Percentiles rank a stretch among this genome's conserved stretches.
Conservation (phyloP, 2,329 filamentous ascomycete species). For the Cladobotryum protrusum region DNA sequence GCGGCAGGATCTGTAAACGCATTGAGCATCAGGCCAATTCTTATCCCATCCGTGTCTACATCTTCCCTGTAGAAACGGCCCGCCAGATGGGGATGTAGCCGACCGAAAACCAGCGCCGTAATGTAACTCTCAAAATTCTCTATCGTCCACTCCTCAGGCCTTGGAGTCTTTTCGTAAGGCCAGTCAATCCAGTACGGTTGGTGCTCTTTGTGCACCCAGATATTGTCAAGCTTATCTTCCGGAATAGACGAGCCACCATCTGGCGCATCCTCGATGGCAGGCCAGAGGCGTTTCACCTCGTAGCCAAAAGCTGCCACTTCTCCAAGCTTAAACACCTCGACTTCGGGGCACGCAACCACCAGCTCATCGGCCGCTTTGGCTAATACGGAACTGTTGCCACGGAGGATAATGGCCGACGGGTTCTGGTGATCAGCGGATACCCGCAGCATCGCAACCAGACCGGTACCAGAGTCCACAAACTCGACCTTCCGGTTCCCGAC, state of each 20-base stretch:
- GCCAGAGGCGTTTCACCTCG: conserved; percentile 31
- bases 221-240: conserved; percentile 17
- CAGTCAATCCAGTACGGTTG: conserved; percentile 24
- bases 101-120: conserved; percentile 32
- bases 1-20: conserved; percentile 34
- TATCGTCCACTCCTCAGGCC: conserved; percentile 36
- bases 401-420: conserved; percentile 27
- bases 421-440: conserved; percentile 26
- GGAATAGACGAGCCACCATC: conserved; percentile 20
- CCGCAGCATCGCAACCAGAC: conserved; percentile 27
- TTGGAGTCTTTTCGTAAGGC: conserved; percentile 34
- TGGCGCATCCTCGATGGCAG: conserved; percentile 23
- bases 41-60: conserved; percentile 32
- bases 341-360: conserved; percentile 23
- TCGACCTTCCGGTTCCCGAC: conserved; percentile 28
- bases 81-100: conserved; percentile 27
- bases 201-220: conserved; percentile 32
- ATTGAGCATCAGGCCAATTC: conserved; percentile 32
- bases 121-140: conserved; percentile 38
- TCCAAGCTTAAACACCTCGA: conserved; percentile 32
- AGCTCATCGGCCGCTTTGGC: conserved; percentile 30
- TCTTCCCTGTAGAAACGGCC: conserved; percentile 30
- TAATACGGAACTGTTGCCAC: conserved; percentile 25
- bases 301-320: conserved; percentile 30
- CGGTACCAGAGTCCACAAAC: conserved; percentile 30